Conservation (phyloP, 768 basidiomycete genomes). For the Tylopilus plumbeoviolaceoides region DNA sequence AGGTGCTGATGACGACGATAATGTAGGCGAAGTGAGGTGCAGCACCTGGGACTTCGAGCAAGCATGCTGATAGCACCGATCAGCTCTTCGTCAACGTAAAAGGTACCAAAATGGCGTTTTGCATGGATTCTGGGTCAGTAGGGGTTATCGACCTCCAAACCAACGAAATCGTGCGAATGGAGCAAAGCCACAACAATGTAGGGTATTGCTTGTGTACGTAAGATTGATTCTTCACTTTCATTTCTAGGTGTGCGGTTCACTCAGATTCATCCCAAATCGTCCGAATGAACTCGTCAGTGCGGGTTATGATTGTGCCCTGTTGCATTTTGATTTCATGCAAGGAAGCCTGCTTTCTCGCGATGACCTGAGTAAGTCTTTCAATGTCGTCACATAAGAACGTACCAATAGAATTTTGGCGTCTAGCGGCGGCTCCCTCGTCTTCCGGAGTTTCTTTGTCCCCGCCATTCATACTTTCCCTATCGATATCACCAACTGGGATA, state of each 20-base stretch:
- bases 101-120: conserved; percentile 56
- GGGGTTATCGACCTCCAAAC: conserved; percentile 61
- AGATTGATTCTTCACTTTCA: neutral
- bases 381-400: neutral
- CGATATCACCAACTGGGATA: conserved; percentile 55
- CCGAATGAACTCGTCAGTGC: conserved; percentile 72
- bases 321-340: conserved; percentile 65
- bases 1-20: conserved; percentile 50
- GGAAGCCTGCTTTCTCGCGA: conserved; percentile 53
- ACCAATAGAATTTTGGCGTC: neutral
- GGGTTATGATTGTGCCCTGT: conserved; percentile 65
- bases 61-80: conserved; percentile 35
- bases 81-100: conserved; percentile 62
- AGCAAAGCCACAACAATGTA: conserved; percentile 59
- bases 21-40: conserved; percentile 61
- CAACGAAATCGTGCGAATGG: conserved; percentile 51
- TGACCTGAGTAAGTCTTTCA: conserved; percentile 46
- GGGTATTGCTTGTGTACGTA: conserved; percentile 17
- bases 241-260: conserved; percentile 62
- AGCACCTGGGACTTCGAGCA: neutral
- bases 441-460: conserved; percentile 62
- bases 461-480: conserved; percentile 65
- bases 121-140: conserved; percentile 64
- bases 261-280: conserved; percentile 68
- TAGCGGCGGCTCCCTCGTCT: conserved; percentile 38